These are phyloP conservation scores for Cucurbita pepo DNA, from an alignment of 306 rosid genomes.

Conservation along the genomic window DNA sequence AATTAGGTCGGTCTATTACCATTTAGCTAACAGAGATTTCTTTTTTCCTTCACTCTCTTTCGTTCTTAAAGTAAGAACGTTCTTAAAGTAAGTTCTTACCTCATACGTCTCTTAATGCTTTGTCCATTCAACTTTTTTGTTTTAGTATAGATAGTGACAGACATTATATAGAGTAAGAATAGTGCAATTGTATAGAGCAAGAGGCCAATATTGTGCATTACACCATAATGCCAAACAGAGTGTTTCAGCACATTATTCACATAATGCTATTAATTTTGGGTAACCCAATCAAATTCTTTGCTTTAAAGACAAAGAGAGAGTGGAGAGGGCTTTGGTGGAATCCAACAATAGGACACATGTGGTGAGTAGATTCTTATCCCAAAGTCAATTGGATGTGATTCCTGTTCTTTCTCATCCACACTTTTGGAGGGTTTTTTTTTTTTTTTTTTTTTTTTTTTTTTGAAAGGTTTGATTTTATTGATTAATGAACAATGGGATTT, in stretches of 20 bases:
- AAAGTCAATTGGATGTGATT: conserved; percentile 1
- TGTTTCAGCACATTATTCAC: neutral
- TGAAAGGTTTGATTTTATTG: neutral
- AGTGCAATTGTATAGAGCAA: neutral
- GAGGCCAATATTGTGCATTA: neutral
- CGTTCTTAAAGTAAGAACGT: no score
- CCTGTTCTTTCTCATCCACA: neutral
- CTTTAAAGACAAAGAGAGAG: neutral
- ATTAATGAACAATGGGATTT: neutral
- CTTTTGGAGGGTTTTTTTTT: neutral
- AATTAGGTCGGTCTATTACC: no score
- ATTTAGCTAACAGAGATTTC: no score
- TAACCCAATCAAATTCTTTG: neutral
- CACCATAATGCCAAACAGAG: neutral
- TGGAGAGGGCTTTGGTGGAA: neutral
- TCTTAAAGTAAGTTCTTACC: no score
- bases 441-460: neutral
- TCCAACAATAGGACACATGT: neutral
- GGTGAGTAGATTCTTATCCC: neutral
- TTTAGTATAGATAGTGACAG: no score
- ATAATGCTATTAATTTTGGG: neutral
- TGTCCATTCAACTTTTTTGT: neutral
- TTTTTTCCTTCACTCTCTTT: no score
- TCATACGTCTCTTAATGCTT: neutral
- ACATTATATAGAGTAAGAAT: no score